Evolutionary conservation across 805 yeast genomes (phyloP).

Genomic region (Metschnikowia vanudenii): DNA sequence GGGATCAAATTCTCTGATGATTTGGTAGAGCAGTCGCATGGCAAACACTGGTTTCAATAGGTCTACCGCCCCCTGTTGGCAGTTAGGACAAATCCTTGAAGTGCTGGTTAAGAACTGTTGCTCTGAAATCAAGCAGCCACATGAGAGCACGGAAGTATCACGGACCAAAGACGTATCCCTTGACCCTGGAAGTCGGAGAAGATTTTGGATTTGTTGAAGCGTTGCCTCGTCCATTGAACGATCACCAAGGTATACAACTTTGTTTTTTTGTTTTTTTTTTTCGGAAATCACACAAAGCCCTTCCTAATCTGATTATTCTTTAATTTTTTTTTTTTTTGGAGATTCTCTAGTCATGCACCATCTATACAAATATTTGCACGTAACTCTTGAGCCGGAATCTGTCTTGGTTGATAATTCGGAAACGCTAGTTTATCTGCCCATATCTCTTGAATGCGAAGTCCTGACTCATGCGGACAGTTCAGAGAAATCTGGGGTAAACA

Average conservation of each 20-base stretch:
- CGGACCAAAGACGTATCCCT: slow-evolving; percentile 17
- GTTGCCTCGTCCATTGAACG: slow-evolving; percentile 15
- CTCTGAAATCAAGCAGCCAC: slow-evolving; percentile 44
- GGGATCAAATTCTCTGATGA: slow-evolving; percentile 18
- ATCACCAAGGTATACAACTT: not conserved
- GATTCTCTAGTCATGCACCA: too few relatives aligned
- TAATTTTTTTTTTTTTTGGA: too few relatives aligned
- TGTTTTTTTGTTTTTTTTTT: not conserved
- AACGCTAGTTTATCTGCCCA: not conserved
- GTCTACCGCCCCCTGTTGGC: slow-evolving; percentile 21
- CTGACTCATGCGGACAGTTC: not conserved
- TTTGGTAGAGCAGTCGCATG: slow-evolving; percentile 31
- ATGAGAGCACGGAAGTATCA: slow-evolving; percentile 38
- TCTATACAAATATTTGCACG: too few relatives aligned
- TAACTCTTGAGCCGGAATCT: too few relatives aligned
- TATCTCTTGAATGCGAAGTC: not conserved
- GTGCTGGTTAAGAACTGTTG: slow-evolving; percentile 19
- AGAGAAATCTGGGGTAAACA: not conserved
- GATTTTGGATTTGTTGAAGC: slow-evolving; percentile 24
- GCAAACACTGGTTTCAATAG: slow-evolving; percentile 32
- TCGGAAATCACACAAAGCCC: too few relatives aligned
- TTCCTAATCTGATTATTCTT: too few relatives aligned
- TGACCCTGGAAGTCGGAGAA: slow-evolving; percentile 27
- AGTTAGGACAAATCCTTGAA: slow-evolving; percentile 25
- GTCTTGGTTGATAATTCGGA: too few relatives aligned